Evolutionary conservation across 1,139 yeast genomes (phyloP).

Genomic region (Blastobotrys malaysiensis): DNA sequence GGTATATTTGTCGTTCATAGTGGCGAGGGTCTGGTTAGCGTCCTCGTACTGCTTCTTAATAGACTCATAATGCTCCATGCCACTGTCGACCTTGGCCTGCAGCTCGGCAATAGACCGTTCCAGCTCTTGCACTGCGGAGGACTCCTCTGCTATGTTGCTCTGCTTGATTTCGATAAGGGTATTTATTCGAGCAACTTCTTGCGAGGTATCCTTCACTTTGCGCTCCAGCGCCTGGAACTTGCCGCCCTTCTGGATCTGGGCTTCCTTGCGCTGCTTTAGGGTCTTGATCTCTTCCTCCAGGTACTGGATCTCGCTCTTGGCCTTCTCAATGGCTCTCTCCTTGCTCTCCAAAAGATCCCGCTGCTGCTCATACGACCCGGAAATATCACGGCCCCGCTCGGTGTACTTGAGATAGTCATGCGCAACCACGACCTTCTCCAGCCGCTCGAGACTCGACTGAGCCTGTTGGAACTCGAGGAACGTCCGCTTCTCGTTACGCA

Average conservation of each 20-base stretch:
- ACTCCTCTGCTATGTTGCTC: conserved; percentile 53
- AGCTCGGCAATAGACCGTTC: conserved; percentile 24
- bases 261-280: conserved; percentile 50
- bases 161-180: conserved; percentile 56
- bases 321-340: conserved; percentile 34
- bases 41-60: conserved; percentile 40
- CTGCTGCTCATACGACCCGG: conserved; percentile 18
- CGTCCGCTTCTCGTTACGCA: conserved; percentile 73
- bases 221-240: conserved; percentile 56
- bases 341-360: conserved; percentile 31
- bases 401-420: conserved; percentile 54
- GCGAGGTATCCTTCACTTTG: conserved; percentile 52
- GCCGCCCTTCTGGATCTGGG: conserved; percentile 60
- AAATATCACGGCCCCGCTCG: conserved; percentile 24
- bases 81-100: conserved; percentile 15
- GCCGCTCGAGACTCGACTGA: conserved; percentile 72
- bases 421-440: conserved; percentile 69
- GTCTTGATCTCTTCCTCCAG: conserved; percentile 58
- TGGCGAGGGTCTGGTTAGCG: conserved; percentile 41
- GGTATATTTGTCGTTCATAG: conserved; percentile 46
- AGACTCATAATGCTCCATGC: conserved; percentile 26
- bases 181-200: conserved; percentile 61
- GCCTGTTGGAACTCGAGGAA: conserved; percentile 84
- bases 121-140: conserved; percentile 22
- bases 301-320: conserved; percentile 51